Percentiles rank a stretch among this genome's conserved stretches.
Conservation (phyloP, 108 stramenopile genomes). For the Bacterosira constricta region DNA sequence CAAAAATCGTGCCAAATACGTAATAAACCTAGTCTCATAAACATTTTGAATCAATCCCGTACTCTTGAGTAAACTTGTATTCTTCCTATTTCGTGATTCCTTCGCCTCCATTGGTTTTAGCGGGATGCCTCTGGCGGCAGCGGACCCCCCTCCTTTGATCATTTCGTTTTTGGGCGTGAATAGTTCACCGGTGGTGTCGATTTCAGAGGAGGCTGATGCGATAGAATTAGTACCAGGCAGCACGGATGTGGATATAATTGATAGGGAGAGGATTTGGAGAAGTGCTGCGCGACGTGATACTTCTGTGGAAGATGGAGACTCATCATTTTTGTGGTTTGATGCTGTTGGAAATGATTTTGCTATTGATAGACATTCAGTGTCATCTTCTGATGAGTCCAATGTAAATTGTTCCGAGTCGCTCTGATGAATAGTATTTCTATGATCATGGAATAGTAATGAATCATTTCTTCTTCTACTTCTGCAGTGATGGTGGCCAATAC, state of each 20-base stretch:
- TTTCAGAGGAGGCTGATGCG: slow-evolving; percentile 47
- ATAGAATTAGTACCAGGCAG: neutral
- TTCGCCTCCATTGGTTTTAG: slow-evolving; percentile 3
- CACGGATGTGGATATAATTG: neutral
- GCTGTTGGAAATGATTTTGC: neutral
- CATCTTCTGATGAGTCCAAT: neutral
- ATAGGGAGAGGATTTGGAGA: neutral
- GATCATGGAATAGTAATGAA: neutral
- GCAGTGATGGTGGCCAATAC: too few species aligned
- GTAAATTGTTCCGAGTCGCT: neutral
- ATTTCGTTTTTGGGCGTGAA: slow-evolving; percentile 70
- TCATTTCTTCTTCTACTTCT: neutral
- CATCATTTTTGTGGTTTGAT: neutral
- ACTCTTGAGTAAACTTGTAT: slow-evolving; percentile 13
- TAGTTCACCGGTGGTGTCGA: slow-evolving; percentile 61
- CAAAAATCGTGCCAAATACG: slow-evolving; percentile 83
- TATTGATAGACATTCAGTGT: too few species aligned
- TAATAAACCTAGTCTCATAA: slow-evolving; percentile 81
- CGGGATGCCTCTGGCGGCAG: slow-evolving; percentile 54
- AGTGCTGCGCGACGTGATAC: slow-evolving; percentile 3
- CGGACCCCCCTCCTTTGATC: slow-evolving; percentile 64
- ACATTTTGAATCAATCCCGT: slow-evolving; percentile 69
- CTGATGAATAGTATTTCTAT: neutral
- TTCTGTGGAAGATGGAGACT: neutral
- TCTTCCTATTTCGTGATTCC: slow-evolving; percentile 1